Evolutionary conservation across 345 rosid species (phyloP), one percentile per base, ranked within the genome.

Genomic region (Lepidium didymum): DNA sequence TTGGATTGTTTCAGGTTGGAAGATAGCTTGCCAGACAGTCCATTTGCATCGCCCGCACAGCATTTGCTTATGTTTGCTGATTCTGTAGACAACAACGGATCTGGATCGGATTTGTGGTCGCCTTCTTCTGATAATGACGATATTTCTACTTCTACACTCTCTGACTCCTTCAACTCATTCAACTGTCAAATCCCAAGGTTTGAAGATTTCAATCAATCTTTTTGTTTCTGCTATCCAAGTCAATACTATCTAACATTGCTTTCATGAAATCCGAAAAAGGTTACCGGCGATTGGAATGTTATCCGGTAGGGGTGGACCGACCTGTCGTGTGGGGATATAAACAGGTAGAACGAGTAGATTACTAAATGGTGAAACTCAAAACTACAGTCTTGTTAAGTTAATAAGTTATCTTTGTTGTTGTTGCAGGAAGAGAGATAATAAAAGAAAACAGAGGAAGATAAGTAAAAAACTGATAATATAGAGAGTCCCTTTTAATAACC

Each of bases 291-390:
- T 87, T 27, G 86, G 89, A 36, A 86, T 92, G 87, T 78, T 79
- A 70, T 74, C 86, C 11, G 88, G 92, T 70, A 82, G 91, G 2
- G 90, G 85, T 8, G 96, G 91, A 15, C 89, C 96, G 5, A 82
- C 91, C 3, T 92, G 90, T 75, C 98, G 96, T 0, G 89, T 92
- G 60, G 98, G 96, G 69, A 87, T 89, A 70, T 92, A 92, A 75
- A 61, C 74, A 68, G 78, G 74, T 75, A 54, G 37, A 53, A 51
- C 27, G 50, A 60, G 51, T 50, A 47, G 38, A 37, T 14, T 2
- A 57, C 33, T 40, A 42, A 55, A 57, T 33, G 62, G 46, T 58
- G 50, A 18, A 64, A 49, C 11, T 25, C n/a, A 29, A 3, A 37
- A 37, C 36, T 52, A 36, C 2, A 21, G 31, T 62, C 58, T 53